Evolutionary conservation across 495 filamentous ascomycete species (phyloP).

Genomic region (Coniosporium apollinis): DNA sequence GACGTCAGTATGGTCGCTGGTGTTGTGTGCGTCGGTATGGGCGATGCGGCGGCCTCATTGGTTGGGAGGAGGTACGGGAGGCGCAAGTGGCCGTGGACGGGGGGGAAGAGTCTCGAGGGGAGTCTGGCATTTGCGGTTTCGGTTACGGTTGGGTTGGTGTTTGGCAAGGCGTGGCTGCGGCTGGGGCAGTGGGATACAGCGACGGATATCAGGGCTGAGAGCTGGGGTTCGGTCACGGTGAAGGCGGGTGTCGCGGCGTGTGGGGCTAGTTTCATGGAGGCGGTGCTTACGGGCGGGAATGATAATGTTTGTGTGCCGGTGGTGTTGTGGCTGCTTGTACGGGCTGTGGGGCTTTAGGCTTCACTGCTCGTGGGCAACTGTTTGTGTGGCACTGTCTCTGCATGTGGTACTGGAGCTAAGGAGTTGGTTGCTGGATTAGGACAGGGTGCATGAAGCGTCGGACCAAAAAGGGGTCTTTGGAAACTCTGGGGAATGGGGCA

Average conservation of each 20-base stretch:
- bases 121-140: conserved; percentile 70
- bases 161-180: conserved; percentile 58
- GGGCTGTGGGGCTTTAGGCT: conserved; percentile 53
- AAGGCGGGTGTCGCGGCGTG: conserved; percentile 54
- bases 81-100: conserved; percentile 90
- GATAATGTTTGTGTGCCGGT: conserved; percentile 98
- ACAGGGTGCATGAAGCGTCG: no score
- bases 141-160: conserved; percentile 54
- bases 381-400: no score
- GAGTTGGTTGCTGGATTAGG: no score
- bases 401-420: no score
- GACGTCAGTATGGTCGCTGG: conserved; percentile 81
- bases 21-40: conserved; percentile 85
- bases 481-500: no score
- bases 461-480: no score
- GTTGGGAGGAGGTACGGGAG: conserved; percentile 76
- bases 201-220: conserved; percentile 9
- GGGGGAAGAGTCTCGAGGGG: conserved; percentile 88
- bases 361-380: no score
- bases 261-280: conserved; percentile 81
- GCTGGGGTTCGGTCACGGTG: conserved; percentile 21
- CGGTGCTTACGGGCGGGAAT: conserved; percentile 90
- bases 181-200: conserved; percentile 49
- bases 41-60: conserved; percentile 86
- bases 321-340: conserved; percentile 77